Evolutionary conservation across 2,329 filamentous ascomycete genomes (phyloP).

Genomic region (Colletotrichum agaves): DNA sequence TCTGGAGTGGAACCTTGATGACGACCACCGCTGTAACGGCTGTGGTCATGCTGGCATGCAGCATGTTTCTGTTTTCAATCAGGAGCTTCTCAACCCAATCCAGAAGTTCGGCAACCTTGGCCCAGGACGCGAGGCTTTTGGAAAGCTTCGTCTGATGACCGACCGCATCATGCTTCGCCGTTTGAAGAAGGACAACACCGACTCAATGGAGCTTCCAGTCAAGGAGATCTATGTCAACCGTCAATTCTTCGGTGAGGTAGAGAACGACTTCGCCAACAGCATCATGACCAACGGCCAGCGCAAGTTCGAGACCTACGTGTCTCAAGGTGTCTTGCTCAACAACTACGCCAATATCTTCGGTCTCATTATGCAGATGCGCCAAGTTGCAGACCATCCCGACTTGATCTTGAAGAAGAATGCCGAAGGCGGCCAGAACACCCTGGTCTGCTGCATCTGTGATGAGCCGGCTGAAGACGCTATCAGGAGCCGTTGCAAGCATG

Average conservation of each 20-base stretch:
- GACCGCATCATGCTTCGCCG: constrained; percentile 96
- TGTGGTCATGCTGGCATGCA: constrained; percentile 64
- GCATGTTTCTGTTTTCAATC: constrained; percentile 79
- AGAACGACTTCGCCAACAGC: constrained; percentile 93
- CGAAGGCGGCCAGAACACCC: constrained; percentile 87
- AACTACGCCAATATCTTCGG: constrained; percentile 99
- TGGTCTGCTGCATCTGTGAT: constrained; percentile 95
- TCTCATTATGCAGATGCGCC: constrained; percentile 99
- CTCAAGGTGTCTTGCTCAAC: constrained; percentile 92
- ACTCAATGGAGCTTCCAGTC: constrained; percentile 94
- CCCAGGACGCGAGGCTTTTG: constrained; percentile 76
- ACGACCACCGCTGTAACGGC: constrained; percentile 74
- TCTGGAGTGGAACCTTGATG: constrained; percentile 85
- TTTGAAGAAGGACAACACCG: constrained; percentile 91
- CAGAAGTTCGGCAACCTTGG: constrained; percentile 69
- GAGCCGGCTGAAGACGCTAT: constrained; percentile 96
- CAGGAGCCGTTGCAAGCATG: constrained; percentile 90
- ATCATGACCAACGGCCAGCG: constrained; percentile 94
- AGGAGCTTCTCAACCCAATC: constrained; percentile 90
- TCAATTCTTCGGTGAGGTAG: constrained; percentile 96
- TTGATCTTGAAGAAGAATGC: constrained; percentile 89
- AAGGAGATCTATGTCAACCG: constrained; percentile 93
- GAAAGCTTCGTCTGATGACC: constrained; percentile 87
- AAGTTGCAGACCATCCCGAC: constrained; percentile 96
- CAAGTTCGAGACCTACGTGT: constrained; percentile 95